Conservation (phyloP, 2,329 filamentous ascomycete species). For the Fusarium aywerte region DNA sequence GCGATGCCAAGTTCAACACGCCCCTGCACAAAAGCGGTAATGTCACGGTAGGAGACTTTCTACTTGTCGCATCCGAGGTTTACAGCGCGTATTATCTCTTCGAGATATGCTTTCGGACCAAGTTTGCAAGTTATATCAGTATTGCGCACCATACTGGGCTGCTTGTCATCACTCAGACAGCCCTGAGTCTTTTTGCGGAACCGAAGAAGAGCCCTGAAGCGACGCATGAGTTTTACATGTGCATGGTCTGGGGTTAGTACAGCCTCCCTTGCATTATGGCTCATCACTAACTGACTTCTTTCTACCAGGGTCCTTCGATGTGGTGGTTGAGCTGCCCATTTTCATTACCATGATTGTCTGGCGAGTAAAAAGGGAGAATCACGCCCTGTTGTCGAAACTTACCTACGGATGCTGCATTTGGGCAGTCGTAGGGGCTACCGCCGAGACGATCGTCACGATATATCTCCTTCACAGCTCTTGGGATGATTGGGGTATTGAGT, state of each 20-base stretch:
- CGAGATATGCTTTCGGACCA: constrained; percentile 21
- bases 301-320: constrained; percentile 1
- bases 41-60: not conserved
- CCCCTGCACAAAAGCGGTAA: not conserved
- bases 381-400: not conserved
- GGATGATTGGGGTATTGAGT: not conserved
- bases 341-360: constrained; percentile 15
- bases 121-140: constrained; percentile 17
- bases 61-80: constrained; percentile 8
- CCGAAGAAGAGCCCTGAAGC: constrained; percentile 6
- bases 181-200: constrained; percentile 10
- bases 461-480: constrained; percentile 14
- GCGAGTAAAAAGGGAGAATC: constrained; percentile 4
- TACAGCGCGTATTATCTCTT: constrained; percentile 19
- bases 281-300: not conserved
- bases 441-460: constrained; percentile 2
- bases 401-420: constrained; percentile 13
- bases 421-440: not conserved
- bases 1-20: not conserved
- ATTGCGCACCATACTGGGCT: constrained; percentile 13
- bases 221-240: constrained; percentile 22
- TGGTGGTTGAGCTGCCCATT: constrained; percentile 17
- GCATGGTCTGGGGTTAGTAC: constrained; percentile 25
- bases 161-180: constrained; percentile 4
- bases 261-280: fast-evolving